Base-by-base conservation (phyloP, 2,329 filamentous ascomycete species). In the Penicillium verrucosum region DNA sequence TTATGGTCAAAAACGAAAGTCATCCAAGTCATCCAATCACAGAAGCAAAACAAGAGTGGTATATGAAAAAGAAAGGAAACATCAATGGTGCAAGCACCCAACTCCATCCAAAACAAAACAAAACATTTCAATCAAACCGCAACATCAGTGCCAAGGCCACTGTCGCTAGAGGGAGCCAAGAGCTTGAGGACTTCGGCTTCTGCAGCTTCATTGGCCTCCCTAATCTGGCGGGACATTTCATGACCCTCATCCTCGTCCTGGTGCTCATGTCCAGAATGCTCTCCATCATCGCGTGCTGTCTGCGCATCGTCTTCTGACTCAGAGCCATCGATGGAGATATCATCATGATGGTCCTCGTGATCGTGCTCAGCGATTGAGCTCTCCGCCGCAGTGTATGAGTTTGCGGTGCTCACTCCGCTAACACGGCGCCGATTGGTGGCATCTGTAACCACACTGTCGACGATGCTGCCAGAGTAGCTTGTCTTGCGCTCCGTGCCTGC, bases 331-430 rank as follows among this genome's bases (percentile, higher is more conserved):
- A 64, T 57, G 21, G 67, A 58, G 49, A 60, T 58, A 37, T 60
- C 57, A 34, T 60, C 51, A 11, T 59, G 55, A 5, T 60, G 65
- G 44, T 60, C 54, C 56, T 58, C 44, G 36, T 65, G 58, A 34
- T 62, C 56, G 36, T 64, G 60, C 25, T 52, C 58, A 5, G 51
- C 44, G 46, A 61, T 58, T 7, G 48, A 60, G 34, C 64, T 65
- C 11, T 73, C 68, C 4, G 65, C 65, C 29, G 54, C 60, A 25
- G 67, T 62, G 59, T 60, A 40, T 48, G 64, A 71, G 44, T 70
- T 70, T n/a, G 71, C 72, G 36, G 73, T 73, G 61, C 75, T 75
- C 46, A 72, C 70, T 56, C 70, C 74, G 57, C 77, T 79, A 14
- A 70, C 66, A 44, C 72, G 71, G 56, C 73, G 71, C 54, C 74